phyloP scores from a whole-genome alignment of 2,329 filamentous ascomycete genomes.

The Colletotrichum endophyticum region DNA sequence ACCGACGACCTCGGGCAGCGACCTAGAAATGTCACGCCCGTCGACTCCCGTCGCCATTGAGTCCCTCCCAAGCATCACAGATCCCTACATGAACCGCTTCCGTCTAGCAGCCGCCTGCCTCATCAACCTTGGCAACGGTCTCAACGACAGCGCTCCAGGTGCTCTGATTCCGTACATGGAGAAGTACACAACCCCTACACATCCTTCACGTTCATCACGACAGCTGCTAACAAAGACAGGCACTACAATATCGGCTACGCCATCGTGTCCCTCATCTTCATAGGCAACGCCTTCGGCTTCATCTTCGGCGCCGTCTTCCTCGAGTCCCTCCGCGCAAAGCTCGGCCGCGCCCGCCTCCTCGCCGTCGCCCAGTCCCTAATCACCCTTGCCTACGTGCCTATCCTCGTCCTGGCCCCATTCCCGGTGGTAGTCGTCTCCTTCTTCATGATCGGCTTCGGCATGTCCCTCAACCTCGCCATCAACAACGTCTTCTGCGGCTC shows the following conservation, averaged over 20 bases:
- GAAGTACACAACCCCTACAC: slow-evolving; percentile 38
- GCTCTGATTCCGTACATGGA: slow-evolving; percentile 85
- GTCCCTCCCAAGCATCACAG: slow-evolving; percentile 60
- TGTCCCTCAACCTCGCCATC: slow-evolving; percentile 61
- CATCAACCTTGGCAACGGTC: slow-evolving; percentile 70
- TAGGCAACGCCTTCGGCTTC: slow-evolving; percentile 79
- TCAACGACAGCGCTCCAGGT: slow-evolving; percentile 78
- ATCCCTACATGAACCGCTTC: slow-evolving; percentile 73
- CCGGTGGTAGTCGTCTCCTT: slow-evolving; percentile 70
- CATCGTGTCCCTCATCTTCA: slow-evolving; percentile 81
- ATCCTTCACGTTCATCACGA: background rate
- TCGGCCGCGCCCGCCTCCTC: slow-evolving; percentile 71
- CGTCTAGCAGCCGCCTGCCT: slow-evolving; percentile 68
- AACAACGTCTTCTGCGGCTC: slow-evolving; percentile 64
- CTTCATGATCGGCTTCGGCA: slow-evolving; percentile 68
- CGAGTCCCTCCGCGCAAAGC: slow-evolving; percentile 63
- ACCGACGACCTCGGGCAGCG: slow-evolving; percentile 6
- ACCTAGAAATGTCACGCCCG: slow-evolving; percentile 61
- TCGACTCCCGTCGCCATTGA: slow-evolving; percentile 50
- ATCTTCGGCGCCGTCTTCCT: slow-evolving; percentile 73
- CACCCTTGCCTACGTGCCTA: slow-evolving; percentile 65
- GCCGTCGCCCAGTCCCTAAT: slow-evolving; percentile 63
- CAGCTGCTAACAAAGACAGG: slow-evolving; percentile 30
- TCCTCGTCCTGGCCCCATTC: slow-evolving; percentile 74
- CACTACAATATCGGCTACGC: slow-evolving; percentile 79